These are phyloP conservation scores for Silene coronaria DNA, from an alignment of 179 eudicot species.

Conservation along the genomic window DNA sequence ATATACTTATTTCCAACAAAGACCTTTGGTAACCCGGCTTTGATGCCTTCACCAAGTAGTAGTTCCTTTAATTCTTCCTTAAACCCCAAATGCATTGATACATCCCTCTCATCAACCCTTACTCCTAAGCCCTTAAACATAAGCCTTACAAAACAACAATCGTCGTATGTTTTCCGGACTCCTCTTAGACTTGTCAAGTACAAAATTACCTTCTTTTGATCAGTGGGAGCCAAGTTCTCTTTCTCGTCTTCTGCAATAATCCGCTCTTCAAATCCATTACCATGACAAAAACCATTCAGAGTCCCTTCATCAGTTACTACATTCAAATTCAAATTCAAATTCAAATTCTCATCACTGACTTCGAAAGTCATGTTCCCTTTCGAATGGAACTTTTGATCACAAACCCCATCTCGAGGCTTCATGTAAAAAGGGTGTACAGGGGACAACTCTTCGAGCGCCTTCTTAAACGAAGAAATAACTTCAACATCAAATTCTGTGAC, in stretches of 20 bases:
- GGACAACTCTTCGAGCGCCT: slow-evolving; percentile 54
- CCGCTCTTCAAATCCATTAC: slow-evolving; percentile 24
- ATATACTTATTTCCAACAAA: slow-evolving; percentile 50
- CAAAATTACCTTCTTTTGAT: slow-evolving; percentile 39
- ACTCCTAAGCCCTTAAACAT: slow-evolving; percentile 57
- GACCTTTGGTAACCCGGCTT: slow-evolving; percentile 56
- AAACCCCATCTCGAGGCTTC: slow-evolving; percentile 17
- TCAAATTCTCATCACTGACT: slow-evolving; percentile 16
- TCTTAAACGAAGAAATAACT: slow-evolving; percentile 60
- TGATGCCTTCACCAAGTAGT: slow-evolving; percentile 23
- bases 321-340: neutral
- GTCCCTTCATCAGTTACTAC: slow-evolving; percentile 10
- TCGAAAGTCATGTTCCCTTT: slow-evolving; percentile 6
- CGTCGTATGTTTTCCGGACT: slow-evolving; percentile 83
- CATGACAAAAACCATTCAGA: slow-evolving; percentile 24
- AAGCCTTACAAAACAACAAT: slow-evolving; percentile 63
- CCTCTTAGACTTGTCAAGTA: slow-evolving; percentile 85
- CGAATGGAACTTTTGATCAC: neutral
- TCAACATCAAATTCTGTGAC: slow-evolving; percentile 59
- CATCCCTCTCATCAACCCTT: slow-evolving; percentile 73
- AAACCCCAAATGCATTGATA: slow-evolving; percentile 83
- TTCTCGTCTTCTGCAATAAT: slow-evolving; percentile 7
- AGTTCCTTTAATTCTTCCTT: slow-evolving; percentile 68
- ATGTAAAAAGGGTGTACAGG: slow-evolving; percentile 55
- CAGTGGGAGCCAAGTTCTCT: slow-evolving; percentile 4